Percentiles rank a stretch among this genome's conserved stretches.
phyloP scores from a whole-genome alignment of 495 filamentous ascomycete species.

The Aspergillus steynii region DNA sequence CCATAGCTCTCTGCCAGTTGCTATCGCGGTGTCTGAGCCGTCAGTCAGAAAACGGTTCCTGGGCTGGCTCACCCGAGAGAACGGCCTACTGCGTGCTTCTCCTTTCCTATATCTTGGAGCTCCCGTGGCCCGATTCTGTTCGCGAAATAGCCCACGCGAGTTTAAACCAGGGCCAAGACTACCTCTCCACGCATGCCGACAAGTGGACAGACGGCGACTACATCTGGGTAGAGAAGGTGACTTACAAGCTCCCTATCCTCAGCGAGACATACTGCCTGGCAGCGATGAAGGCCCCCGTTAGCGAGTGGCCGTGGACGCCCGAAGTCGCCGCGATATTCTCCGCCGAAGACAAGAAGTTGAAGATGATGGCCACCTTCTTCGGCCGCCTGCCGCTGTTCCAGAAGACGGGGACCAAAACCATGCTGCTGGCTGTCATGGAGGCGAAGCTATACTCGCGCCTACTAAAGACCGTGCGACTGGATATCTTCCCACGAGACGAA shows the following conservation, averaged over 20 bases:
- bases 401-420: too few species aligned
- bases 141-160: conserved; percentile 5
- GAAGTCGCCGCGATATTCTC: too few species aligned
- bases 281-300: neutral
- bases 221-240: conserved; percentile 47
- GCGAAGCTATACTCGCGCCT: too few species aligned
- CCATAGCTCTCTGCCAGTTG: neutral
- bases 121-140: neutral
- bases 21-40: neutral
- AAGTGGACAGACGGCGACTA: neutral
- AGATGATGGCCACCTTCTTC: too few species aligned
- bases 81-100: conserved; percentile 7
- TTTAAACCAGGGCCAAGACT: neutral
- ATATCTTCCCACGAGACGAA: too few species aligned
- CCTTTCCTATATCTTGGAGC: too few species aligned
- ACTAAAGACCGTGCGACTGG: too few species aligned
- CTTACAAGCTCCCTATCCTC: conserved; percentile 31
- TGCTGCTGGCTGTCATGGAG: too few species aligned
- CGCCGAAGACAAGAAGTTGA: too few species aligned
- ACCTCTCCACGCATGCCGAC: neutral
- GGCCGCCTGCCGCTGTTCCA: too few species aligned
- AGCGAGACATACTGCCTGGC: conserved; percentile 34
- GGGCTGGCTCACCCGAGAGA: conserved; percentile 27
- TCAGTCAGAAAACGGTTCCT: conserved; percentile 30
- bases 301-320: too few species aligned